Conservation (phyloP, 2,329 filamentous ascomycete species). For the Pseudogymnoascus sp. region DNA sequence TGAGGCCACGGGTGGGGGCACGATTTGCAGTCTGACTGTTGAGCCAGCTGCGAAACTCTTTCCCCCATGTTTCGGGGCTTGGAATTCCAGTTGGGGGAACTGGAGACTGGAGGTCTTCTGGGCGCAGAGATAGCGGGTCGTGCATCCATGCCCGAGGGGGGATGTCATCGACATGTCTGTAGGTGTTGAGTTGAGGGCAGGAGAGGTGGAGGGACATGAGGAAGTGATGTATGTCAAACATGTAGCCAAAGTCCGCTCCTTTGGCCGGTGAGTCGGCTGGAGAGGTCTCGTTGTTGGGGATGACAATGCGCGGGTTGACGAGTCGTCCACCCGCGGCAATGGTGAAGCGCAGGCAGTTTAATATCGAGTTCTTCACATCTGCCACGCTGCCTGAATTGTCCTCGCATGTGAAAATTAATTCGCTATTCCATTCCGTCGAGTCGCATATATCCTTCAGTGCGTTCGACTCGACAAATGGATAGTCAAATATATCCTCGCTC, state of each 20-base stretch:
- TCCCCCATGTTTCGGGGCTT: not conserved
- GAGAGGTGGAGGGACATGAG: not conserved
- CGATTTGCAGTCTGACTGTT: not conserved
- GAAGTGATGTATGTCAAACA: not conserved
- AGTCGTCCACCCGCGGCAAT: conserved; percentile 32
- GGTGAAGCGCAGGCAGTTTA: conserved; percentile 36
- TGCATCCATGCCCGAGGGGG: not conserved
- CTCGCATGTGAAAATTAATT: conserved; percentile 35
- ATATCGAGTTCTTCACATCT: conserved; percentile 35
- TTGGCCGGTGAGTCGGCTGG: not conserved
- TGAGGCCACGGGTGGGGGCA: not conserved
- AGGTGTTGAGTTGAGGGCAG: not conserved
- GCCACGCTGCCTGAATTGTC: conserved; percentile 34
- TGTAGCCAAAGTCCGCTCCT: not conserved
- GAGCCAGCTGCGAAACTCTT: not conserved
- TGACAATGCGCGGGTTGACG: conserved; percentile 32
- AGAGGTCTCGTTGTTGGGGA: conserved; percentile 26
- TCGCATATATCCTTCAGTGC: conserved; percentile 32
- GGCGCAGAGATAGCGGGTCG: not conserved
- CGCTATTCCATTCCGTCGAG: conserved; percentile 27
- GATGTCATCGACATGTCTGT: not conserved
- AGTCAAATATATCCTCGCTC: conserved; percentile 29
- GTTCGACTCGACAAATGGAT: conserved; percentile 30
- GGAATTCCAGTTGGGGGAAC: not conserved
- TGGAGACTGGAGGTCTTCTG: not conserved